phyloP scores from a whole-genome alignment of 495 filamentous ascomycete species.

The Penicillium robsamsonii region DNA sequence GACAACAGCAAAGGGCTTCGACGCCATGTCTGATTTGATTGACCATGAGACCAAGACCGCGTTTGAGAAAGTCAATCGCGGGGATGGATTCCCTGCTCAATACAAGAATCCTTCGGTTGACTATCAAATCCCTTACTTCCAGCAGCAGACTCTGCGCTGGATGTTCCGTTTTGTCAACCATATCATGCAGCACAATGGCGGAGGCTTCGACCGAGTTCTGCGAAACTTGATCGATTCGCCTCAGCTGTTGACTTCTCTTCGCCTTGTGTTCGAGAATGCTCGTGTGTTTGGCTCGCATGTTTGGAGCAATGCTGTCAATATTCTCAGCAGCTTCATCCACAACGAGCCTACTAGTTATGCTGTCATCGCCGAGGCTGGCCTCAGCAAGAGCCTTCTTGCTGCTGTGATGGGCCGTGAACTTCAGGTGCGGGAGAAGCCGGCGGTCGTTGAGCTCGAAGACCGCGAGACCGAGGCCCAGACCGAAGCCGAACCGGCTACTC shows the following conservation, averaged over 20 bases:
- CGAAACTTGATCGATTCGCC: conserved; percentile 94
- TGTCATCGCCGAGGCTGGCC: conserved; percentile 88
- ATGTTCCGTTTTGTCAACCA: conserved; percentile 95
- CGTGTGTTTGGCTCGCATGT: conserved; percentile 80
- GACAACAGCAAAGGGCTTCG: conserved; percentile 75
- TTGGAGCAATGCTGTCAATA: conserved; percentile 88
- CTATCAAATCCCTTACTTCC: conserved; percentile 87
- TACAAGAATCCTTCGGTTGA: conserved; percentile 82
- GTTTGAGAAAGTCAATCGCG: conserved; percentile 58
- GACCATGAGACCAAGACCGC: conserved; percentile 74
- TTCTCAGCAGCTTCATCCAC: conserved; percentile 94
- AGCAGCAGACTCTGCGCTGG: conserved; percentile 89
- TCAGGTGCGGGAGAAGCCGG: conserved; percentile 32
- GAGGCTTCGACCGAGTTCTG: conserved; percentile 82
- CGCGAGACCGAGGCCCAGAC: conserved; percentile 26
- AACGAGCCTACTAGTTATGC: conserved; percentile 98
- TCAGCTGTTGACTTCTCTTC: conserved; percentile 71
- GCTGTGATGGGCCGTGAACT: conserved; percentile 62
- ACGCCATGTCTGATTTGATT: conserved; percentile 80
- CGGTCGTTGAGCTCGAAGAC: conserved; percentile 26
- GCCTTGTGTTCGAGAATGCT: conserved; percentile 77
- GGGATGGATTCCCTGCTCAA: conserved; percentile 70
- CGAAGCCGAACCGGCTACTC: conserved; percentile 5
- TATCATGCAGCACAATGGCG: conserved; percentile 82
- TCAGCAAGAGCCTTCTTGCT: conserved; percentile 79